Evolutionary conservation across 441 rosid genomes (phyloP), one percentile per base, ranked within the genome.

Genomic region (Hura crepitans): DNA sequence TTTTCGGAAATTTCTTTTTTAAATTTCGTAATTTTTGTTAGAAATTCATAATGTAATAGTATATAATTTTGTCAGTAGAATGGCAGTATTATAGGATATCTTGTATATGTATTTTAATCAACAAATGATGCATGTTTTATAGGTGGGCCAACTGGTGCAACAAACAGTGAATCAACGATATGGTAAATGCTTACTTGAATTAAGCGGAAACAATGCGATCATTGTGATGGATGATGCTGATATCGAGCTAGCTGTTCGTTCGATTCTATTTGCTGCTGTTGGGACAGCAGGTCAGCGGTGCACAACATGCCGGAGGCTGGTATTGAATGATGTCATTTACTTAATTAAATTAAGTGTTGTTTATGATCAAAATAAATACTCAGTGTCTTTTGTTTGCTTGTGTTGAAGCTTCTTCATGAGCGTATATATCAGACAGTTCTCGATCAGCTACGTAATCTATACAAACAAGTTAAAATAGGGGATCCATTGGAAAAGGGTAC

Each of bases 241-340:
- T 76, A 70, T 89, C 68, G 82, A 79, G 78, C 81, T 95, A 77
- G 98, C 99, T 63, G 90, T 83, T 67, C 92, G 95, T 33, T 89
- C 99, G 43, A 86, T 90, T 75, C 74, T 92, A 57, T 92, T 92
- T 79, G 99, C 97, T 67, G 95, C 99, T 45, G 99, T 92, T 68
- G 99, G 99, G 70, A 95, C 98, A 7, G 98, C 97, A 80, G 98
- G 98, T 57, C 99, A 92, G 72, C 91, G 99, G 72, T 92, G 97
- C 87, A 92, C 99, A 72, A 90, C 99, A 63, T 92, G 97, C 73
- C 99, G 98, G 76, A 85, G 99, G 76, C 99, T 95, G 98, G 98
- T 95, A 90, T 27, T 56, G 23, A 1, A 47, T 71, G 20, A 53
- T 18, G 39, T 22, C 51, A 57, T 73, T 70, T 79, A 1, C 18